Conservation (phyloP, 257 asterid species). For the Thymus mandschuricus region DNA sequence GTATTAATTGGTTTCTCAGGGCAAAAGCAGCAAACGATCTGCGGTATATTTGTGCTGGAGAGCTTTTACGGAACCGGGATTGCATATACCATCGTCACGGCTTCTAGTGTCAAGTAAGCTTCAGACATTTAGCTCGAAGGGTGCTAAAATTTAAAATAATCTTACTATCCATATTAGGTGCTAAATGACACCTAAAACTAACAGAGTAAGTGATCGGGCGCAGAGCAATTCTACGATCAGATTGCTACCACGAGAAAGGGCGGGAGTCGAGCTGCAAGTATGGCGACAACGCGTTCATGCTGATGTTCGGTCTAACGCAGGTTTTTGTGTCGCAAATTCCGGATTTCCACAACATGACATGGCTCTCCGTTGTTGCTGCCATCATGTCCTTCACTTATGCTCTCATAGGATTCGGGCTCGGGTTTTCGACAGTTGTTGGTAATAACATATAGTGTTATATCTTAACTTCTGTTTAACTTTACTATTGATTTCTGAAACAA, state of each 20-base stretch:
- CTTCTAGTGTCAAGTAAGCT: slow-evolving; percentile 58
- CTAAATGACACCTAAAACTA: neutral
- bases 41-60: slow-evolving; percentile 51
- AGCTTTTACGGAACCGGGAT: slow-evolving; percentile 62
- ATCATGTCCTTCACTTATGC: slow-evolving; percentile 81
- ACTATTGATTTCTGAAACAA: too few species aligned
- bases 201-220: neutral
- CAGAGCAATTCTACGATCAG: slow-evolving; percentile 75
- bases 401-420: slow-evolving; percentile 69
- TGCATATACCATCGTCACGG: slow-evolving; percentile 66
- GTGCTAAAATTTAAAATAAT: too few species aligned
- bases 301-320: slow-evolving; percentile 62
- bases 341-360: slow-evolving; percentile 57
- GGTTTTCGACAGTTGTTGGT: slow-evolving; percentile 67
- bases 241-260: slow-evolving; percentile 72
- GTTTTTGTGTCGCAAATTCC: slow-evolving; percentile 72
- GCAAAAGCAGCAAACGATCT: slow-evolving; percentile 39
- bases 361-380: slow-evolving; percentile 79
- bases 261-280: slow-evolving; percentile 54
- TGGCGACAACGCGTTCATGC: slow-evolving; percentile 47
- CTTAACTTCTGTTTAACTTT: too few species aligned
- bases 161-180: too few species aligned
- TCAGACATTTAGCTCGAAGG: too few species aligned
- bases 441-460: neutral
- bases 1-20: slow-evolving; percentile 23